phyloP scores from a whole-genome alignment of 2,329 filamentous ascomycete genomes.

The Xylariaceae sp. region DNA sequence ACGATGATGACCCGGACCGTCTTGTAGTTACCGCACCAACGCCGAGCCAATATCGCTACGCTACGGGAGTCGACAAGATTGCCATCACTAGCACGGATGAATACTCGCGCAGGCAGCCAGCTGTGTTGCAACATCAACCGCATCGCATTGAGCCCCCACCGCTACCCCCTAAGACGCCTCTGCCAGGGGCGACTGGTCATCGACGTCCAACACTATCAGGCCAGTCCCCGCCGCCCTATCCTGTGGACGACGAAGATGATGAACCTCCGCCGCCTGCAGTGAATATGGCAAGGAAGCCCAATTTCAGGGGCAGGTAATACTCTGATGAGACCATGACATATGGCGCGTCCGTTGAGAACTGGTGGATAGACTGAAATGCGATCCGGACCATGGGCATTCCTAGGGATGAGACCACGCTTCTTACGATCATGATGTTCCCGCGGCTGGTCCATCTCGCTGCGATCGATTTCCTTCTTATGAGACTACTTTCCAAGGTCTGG shows the following conservation, averaged over 20 bases:
- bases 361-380: conserved; percentile 8
- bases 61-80: conserved; percentile 62
- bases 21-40: conserved; percentile 53
- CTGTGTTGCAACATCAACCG: conserved; percentile 30
- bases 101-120: conserved; percentile 40
- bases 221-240: conserved; percentile 62
- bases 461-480: conserved; percentile 9
- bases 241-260: conserved; percentile 63
- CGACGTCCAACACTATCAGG: conserved; percentile 29
- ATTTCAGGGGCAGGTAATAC: conserved; percentile 51
- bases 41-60: conserved; percentile 53
- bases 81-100: conserved; percentile 58
- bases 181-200: conserved; percentile 46
- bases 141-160: conserved; percentile 59
- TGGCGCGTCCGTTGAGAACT: neutral
- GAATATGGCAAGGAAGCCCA: conserved; percentile 81
- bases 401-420: neutral
- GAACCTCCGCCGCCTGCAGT: conserved; percentile 65
- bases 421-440: conserved; percentile 3
- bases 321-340: neutral
- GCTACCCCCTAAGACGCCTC: conserved; percentile 70
- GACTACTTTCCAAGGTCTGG: neutral
- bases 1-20: conserved; percentile 45
- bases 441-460: conserved; percentile 2
- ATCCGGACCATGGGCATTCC: conserved; percentile 1